Evolutionary conservation across 176 grass and related monocot genomes (phyloP).

Genomic region (Lolium perenne): DNA sequence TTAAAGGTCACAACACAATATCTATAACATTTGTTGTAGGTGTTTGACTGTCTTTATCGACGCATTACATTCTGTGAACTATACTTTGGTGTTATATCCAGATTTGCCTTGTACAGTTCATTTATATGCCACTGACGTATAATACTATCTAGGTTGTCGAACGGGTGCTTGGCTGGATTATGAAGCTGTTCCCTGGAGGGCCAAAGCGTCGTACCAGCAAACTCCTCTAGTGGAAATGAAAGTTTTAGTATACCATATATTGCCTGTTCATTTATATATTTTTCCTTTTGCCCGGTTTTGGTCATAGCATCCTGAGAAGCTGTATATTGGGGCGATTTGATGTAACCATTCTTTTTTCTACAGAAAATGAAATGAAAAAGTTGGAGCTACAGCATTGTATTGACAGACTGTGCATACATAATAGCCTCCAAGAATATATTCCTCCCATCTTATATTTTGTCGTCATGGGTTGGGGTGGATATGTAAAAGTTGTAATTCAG

Average conservation of each 20-base stretch:
- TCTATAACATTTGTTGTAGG: neutral
- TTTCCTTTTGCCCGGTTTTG: slow-evolving; percentile 52
- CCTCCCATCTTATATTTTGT: slow-evolving; percentile 16
- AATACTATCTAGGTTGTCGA: slow-evolving; percentile 72
- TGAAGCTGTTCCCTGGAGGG: slow-evolving; percentile 96
- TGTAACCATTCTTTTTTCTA: slow-evolving; percentile 68
- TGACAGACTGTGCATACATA: slow-evolving; percentile 51
- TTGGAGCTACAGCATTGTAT: slow-evolving; percentile 39
- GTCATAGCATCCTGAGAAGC: slow-evolving; percentile 53
- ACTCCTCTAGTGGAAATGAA: slow-evolving; percentile 68
- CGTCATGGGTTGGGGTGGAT: slow-evolving; percentile 30
- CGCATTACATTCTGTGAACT: neutral
- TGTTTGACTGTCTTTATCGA: slow-evolving; percentile 20
- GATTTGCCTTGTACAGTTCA: neutral
- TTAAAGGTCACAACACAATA: neutral
- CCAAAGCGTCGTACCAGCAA: slow-evolving; percentile 97
- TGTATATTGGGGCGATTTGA: slow-evolving; percentile 62
- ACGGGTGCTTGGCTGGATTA: slow-evolving; percentile 96
- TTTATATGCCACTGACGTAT: slow-evolving; percentile 17
- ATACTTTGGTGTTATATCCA: neutral
- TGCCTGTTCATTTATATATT: slow-evolving; percentile 41
- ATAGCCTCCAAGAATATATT: slow-evolving; percentile 31
- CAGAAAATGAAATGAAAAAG: slow-evolving; percentile 51
- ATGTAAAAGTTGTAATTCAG: neutral
- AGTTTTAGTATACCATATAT: slow-evolving; percentile 52